A percentile compares a stretch with the other conserved stretches of the same genome.
Evolutionary conservation across 1,139 yeast genomes (phyloP).

Genomic region (Candida frijolesensis): DNA sequence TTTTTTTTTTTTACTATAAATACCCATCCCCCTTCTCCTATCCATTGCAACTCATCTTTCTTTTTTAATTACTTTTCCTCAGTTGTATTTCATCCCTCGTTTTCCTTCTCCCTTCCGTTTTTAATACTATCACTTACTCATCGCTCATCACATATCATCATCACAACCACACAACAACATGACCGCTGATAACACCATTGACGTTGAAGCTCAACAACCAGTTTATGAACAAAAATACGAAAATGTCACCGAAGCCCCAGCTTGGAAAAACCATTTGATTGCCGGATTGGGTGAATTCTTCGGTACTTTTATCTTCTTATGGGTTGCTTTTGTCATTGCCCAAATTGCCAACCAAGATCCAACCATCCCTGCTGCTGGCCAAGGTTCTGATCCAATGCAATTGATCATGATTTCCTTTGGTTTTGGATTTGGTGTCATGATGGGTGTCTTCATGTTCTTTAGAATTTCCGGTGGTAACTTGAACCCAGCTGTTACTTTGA

Average conservation of each 20-base stretch:
- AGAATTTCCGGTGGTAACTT: slow-evolving; percentile 88
- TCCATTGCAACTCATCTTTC: not conserved
- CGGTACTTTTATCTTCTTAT: slow-evolving; percentile 83
- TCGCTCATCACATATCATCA: not conserved
- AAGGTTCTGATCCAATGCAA: slow-evolving; percentile 63
- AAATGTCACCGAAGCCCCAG: slow-evolving; percentile 20
- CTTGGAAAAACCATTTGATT: slow-evolving; percentile 35
- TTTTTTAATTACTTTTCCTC: too few relatives aligned
- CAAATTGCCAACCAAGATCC: slow-evolving; percentile 78
- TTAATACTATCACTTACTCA: not conserved
- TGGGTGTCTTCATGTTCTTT: slow-evolving; percentile 71
- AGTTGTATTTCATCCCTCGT: too few relatives aligned
- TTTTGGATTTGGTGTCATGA: slow-evolving; percentile 85
- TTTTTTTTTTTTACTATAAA: too few relatives aligned
- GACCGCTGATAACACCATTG: slow-evolving; percentile 12
- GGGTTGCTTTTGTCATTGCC: slow-evolving; percentile 83
- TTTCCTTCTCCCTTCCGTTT: slow-evolving; percentile 1
- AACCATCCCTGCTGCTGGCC: slow-evolving; percentile 32
- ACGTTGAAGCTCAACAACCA: slow-evolving; percentile 33
- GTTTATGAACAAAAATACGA: slow-evolving; percentile 32
- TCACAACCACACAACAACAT: not conserved
- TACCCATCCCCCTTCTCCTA: not conserved
- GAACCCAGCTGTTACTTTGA: slow-evolving; percentile 85
- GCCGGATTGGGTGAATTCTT: slow-evolving; percentile 62
- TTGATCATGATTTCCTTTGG: slow-evolving; percentile 83